A percentile compares a stretch with the other conserved stretches of the same genome.
phyloP scores from a whole-genome alignment of 495 filamentous ascomycete genomes.

The Aspergillus bertholletiae region DNA sequence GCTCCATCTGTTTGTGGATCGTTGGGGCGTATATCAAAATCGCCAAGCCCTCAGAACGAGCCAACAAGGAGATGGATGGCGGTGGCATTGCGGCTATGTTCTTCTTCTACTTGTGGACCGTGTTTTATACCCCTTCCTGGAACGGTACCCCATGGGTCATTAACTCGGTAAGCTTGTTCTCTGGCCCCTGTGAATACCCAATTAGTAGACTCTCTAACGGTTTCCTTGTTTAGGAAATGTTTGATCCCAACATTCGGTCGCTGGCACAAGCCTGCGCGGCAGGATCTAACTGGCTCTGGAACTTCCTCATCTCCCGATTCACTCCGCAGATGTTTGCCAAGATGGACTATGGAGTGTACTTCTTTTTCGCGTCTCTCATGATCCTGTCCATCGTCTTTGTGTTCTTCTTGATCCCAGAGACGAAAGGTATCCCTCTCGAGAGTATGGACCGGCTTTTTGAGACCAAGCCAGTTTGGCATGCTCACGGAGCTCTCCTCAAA shows the following conservation, averaged over 20 bases:
- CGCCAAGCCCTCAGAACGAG: slow-evolving; percentile 41
- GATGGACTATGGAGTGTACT: slow-evolving; percentile 72
- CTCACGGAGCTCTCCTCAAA: slow-evolving; percentile 48
- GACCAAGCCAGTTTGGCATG: slow-evolving; percentile 50
- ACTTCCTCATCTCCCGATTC: slow-evolving; percentile 70
- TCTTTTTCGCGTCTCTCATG: slow-evolving; percentile 75
- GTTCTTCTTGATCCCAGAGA: slow-evolving; percentile 66
- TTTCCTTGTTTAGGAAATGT: slow-evolving; percentile 44
- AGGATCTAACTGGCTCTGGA: slow-evolving; percentile 72
- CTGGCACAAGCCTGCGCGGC: slow-evolving; percentile 67
- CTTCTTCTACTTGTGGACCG: slow-evolving; percentile 80
- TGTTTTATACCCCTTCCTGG: slow-evolving; percentile 74
- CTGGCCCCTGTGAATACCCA: neutral
- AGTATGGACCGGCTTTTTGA: slow-evolving; percentile 57
- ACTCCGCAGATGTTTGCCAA: slow-evolving; percentile 72
- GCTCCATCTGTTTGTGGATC: slow-evolving; percentile 70
- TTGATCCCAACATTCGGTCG: slow-evolving; percentile 58
- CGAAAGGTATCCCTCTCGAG: slow-evolving; percentile 53
- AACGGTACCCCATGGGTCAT: slow-evolving; percentile 69
- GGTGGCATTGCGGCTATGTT: slow-evolving; percentile 69
- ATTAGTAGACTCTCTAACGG: neutral
- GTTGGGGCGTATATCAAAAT: slow-evolving; percentile 70
- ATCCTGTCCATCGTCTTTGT: slow-evolving; percentile 63
- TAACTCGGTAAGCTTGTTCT: slow-evolving; percentile 43
- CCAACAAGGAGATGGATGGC: slow-evolving; percentile 36